These are phyloP conservation scores for Fomitopsis serialis DNA, from an alignment of 768 basidiomycete genomes.

Conservation along the genomic window DNA sequence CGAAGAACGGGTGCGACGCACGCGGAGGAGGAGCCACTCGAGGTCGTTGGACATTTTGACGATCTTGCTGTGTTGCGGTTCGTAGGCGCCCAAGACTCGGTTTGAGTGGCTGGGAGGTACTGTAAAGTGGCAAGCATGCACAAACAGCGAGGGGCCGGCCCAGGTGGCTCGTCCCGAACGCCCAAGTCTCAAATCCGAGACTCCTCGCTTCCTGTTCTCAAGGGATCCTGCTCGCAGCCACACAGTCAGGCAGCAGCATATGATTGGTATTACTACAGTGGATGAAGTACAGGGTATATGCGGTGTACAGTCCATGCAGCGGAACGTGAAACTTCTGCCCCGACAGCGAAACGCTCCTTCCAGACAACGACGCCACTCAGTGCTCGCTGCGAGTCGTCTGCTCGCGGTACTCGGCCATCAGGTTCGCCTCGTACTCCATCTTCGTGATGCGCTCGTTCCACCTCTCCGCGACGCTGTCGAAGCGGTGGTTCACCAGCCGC, in stretches of 20 bases:
- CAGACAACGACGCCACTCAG: too few species aligned
- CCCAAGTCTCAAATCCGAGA: too few species aligned
- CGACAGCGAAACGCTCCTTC: too few species aligned
- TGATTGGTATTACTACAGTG: neutral
- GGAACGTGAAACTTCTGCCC: too few species aligned
- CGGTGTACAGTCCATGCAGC: too few species aligned
- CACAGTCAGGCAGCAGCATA: too few species aligned
- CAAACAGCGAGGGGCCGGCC: conserved; percentile 7
- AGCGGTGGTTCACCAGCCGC: neutral
- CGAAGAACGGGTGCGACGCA: conserved; percentile 33
- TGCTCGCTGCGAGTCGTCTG: too few species aligned
- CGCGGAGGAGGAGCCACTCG: conserved; percentile 90
- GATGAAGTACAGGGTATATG: too few species aligned
- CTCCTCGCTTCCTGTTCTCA: too few species aligned
- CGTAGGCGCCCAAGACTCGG: conserved; percentile 17
- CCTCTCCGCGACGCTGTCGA: neutral
- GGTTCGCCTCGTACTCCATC: neutral
- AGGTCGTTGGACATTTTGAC: conserved; percentile 82
- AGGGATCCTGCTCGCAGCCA: too few species aligned
- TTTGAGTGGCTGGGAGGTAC: conserved; percentile 23
- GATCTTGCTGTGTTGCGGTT: conserved; percentile 18
- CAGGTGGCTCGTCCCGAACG: too few species aligned
- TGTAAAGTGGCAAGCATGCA: conserved; percentile 23
- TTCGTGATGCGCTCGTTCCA: neutral
- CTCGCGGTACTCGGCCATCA: neutral